Conservation (phyloP, 192 early-diverging fungal genomes). For the Coemansia sp. region DNA sequence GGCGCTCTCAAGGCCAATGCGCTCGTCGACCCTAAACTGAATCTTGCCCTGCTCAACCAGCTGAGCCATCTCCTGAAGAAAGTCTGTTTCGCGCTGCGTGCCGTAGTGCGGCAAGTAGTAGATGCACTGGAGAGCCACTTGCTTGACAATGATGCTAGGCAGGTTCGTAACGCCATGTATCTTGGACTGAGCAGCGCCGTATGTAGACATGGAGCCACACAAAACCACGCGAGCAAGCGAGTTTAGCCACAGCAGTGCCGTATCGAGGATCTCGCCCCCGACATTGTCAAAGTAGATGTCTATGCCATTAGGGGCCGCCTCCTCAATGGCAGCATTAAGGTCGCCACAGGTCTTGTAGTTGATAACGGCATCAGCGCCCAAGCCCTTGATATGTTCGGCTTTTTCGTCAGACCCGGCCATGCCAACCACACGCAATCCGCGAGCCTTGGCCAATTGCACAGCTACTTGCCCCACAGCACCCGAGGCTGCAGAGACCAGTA, state of each 20-base stretch:
- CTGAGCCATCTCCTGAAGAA: constrained; percentile 56
- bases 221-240: constrained; percentile 63
- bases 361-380: constrained; percentile 81
- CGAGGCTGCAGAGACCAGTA: constrained; percentile 78
- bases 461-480: constrained; percentile 81
- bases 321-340: constrained; percentile 52
- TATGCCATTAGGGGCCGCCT: constrained; percentile 73
- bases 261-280: constrained; percentile 77
- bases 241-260: constrained; percentile 65
- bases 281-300: constrained; percentile 89
- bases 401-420: constrained; percentile 84
- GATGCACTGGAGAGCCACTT: constrained; percentile 66
- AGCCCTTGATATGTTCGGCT: constrained; percentile 62
- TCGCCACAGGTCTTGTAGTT: constrained; percentile 85
- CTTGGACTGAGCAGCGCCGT: constrained; percentile 50
- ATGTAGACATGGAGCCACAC: constrained; percentile 75
- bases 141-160: constrained; percentile 55
- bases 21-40: constrained; percentile 57
- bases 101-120: constrained; percentile 56
- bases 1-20: constrained; percentile 65
- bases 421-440: constrained; percentile 81
- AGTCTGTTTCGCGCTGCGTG: constrained; percentile 51
- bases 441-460: constrained; percentile 74
- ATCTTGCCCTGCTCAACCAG: constrained; percentile 63
- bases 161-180: constrained; percentile 62